Base-by-base conservation (phyloP, 352 stramenopile species). In the Aphanomyces stellatus region DNA sequence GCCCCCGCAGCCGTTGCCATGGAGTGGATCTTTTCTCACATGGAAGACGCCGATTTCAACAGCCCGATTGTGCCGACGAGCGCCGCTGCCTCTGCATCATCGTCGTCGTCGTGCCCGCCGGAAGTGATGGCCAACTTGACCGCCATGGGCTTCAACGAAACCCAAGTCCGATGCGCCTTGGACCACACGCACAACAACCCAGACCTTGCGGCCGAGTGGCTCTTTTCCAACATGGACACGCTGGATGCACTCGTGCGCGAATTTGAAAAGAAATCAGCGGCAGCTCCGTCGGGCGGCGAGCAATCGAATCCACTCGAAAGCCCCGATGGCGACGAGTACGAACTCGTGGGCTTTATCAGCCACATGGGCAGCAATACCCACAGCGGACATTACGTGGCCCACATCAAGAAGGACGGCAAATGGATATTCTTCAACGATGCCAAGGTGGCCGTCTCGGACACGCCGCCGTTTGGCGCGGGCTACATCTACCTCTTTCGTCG, bases 401-500 rank as follows among this genome's bases (percentile, higher is more conserved):
- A 99, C 76, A 88, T 99, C 74, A 98, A 98, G 76, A 98, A 98
- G 71, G 74, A 97, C 19, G 91, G 86, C 6, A 87, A 90, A 64
- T 99, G 97, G 96, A 80, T 98, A 48, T 99, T 99, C 71, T 99
- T 98, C 74, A 99, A 99, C 76, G 97, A 99, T 71, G 91, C 98
- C 75, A 99, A 99, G 76, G 95, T 99, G 17, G 96, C 95, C 27
- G 66, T 97, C 3, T 98, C 93, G 4, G 83, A 98, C 65, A 82
- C 94, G 61, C 93, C 96, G 24, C 96, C 96, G 7, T 82, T 98
- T 57, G 81, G 87, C n/a, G 85, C 96, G 71, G 96, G 95, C 24
- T 99, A 98, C 75, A 78, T 99, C 34, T 99, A 99, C 79, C 74
- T 99, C 25, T 99, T 91, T 68, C 83, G 80, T 64, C 80, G 81